Percentiles rank a stretch among this genome's conserved stretches.
Evolutionary conservation across 352 stramenopile species (phyloP).

Genomic region (Globisporangium nagaii): DNA sequence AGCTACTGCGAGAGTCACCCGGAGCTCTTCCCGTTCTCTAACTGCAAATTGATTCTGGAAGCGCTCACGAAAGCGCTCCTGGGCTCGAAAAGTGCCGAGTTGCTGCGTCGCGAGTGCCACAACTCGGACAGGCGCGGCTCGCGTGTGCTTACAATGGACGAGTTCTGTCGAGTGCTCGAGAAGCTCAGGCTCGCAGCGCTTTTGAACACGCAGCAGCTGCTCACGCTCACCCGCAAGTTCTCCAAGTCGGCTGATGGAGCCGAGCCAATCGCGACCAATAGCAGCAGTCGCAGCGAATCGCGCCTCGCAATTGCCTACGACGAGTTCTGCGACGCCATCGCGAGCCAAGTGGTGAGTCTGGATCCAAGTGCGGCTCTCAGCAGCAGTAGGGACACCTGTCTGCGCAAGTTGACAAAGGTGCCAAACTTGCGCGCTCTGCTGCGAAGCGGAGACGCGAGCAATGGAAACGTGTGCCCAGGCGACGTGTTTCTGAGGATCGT

Average conservation of each 20-base stretch:
- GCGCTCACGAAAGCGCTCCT: constrained; percentile 17
- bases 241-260: background rate
- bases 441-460: background rate
- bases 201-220: constrained; percentile 57
- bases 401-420: constrained; percentile 28
- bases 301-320: constrained; percentile 36
- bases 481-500: constrained; percentile 22
- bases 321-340: constrained; percentile 57
- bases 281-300: background rate
- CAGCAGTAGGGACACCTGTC: constrained; percentile 3
- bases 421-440: constrained; percentile 16
- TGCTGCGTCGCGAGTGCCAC: constrained; percentile 36
- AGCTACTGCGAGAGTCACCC: constrained; percentile 71
- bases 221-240: constrained; percentile 58
- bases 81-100: constrained; percentile 10
- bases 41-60: constrained; percentile 31
- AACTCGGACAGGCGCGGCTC: constrained; percentile 14
- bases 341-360: background rate
- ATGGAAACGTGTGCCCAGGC: constrained; percentile 9
- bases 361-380: background rate
- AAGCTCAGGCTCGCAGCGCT: constrained; percentile 5
- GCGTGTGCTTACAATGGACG: constrained; percentile 15
- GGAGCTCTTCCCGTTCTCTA: constrained; percentile 59
- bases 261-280: background rate
- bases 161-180: constrained; percentile 24